A percentile compares a stretch with the other conserved stretches of the same genome.
phyloP scores from a whole-genome alignment of 768 basidiomycete species.

The Trametes sanguinea region DNA sequence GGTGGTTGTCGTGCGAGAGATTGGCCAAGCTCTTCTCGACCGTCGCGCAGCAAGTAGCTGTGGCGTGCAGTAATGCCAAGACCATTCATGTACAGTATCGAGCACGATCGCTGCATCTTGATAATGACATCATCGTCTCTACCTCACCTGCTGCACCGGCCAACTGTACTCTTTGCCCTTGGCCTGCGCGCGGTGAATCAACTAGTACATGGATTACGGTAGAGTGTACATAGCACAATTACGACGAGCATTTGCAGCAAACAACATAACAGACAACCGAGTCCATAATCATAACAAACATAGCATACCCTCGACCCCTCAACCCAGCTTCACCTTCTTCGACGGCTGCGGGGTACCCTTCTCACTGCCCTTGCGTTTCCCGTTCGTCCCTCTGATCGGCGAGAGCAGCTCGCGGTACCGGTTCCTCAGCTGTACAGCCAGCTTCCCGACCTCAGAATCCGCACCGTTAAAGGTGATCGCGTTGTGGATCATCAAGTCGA shows the following conservation, averaged over 20 bases:
- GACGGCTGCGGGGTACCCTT: constrained; percentile 57
- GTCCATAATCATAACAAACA: constrained; percentile 22
- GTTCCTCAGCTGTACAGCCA: constrained; percentile 52
- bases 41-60: background rate
- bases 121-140: constrained; percentile 22
- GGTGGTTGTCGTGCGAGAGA: constrained; percentile 20
- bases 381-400: constrained; percentile 46
- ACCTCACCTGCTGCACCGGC: too few relatives aligned
- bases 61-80: constrained; percentile 11
- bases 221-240: constrained; percentile 17
- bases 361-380: constrained; percentile 74
- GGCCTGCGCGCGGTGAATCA: background rate
- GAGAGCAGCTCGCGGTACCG: constrained; percentile 57
- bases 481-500: constrained; percentile 86
- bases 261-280: constrained; percentile 19
- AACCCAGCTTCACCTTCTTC: constrained; percentile 66
- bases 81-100: background rate
- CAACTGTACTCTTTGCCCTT: too few relatives aligned
- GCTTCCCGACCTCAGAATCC: constrained; percentile 74
- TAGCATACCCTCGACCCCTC: constrained; percentile 25
- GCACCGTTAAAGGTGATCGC: constrained; percentile 86
- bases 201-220: constrained; percentile 13
- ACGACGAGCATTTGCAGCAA: constrained; percentile 19
- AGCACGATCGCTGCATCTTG: constrained; percentile 11
- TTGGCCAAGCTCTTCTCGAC: too few relatives aligned